A percentile compares a stretch with the other conserved stretches of the same genome.
These are phyloP conservation scores for Backusella tarrabulga DNA, from an alignment of 192 early-diverging fungal species.

Conservation along the genomic window DNA sequence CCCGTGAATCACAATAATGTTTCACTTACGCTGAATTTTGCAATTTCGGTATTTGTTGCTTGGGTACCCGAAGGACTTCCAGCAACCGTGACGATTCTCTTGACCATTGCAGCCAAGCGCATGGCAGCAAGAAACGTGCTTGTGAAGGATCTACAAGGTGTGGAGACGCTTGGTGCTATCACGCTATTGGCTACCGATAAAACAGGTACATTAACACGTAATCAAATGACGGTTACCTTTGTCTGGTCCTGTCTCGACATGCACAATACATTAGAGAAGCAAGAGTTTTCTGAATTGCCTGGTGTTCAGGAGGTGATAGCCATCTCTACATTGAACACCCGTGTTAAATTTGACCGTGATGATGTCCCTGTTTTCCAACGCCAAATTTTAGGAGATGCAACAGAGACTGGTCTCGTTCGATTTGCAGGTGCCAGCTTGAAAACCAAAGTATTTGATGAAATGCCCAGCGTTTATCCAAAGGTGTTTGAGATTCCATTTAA, in stretches of 20 bases:
- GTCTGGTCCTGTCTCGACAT: constrained; percentile 80
- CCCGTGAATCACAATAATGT: constrained; percentile 59
- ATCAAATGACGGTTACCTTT: constrained; percentile 95
- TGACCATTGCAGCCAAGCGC: constrained; percentile 94
- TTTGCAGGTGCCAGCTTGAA: constrained; percentile 72
- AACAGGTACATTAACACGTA: constrained; percentile 94
- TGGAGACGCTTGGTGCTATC: constrained; percentile 96
- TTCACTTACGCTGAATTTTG: constrained; percentile 81
- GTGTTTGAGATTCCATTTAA: constrained; percentile 97
- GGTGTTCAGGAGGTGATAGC: constrained; percentile 80
- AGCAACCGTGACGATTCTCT: constrained; percentile 89
- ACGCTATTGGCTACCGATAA: constrained; percentile 97
- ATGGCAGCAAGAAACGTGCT: constrained; percentile 89
- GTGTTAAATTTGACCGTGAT: constrained; percentile 86
- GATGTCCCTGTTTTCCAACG: constrained; percentile 84
- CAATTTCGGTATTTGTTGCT: constrained; percentile 85
- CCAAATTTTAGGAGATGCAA: constrained; percentile 89
- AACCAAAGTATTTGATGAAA: constrained; percentile 63
- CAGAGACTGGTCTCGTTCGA: constrained; percentile 87
- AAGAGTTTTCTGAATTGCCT: constrained; percentile 36
- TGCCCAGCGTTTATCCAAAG: constrained; percentile 70
- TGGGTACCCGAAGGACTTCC: constrained; percentile 96
- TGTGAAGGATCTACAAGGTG: constrained; percentile 94
- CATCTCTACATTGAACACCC: constrained; percentile 80
- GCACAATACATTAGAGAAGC: constrained; percentile 54